A percentile compares a stretch with the other conserved stretches of the same genome.
phyloP scores from a whole-genome alignment of 768 basidiomycete species.

The Macrolepiota fuliginosa region DNA sequence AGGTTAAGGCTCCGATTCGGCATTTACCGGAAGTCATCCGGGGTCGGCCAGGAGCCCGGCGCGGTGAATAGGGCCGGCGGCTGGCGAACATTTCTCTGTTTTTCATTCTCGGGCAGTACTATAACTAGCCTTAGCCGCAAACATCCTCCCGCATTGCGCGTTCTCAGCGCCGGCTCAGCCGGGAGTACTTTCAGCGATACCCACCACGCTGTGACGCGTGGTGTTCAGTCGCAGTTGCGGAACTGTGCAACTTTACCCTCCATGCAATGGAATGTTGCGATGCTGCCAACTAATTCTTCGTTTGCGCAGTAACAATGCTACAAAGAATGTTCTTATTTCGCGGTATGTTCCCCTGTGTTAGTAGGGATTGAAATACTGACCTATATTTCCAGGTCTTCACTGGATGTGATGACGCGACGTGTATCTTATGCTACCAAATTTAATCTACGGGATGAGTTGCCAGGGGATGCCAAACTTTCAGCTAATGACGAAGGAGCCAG shows the following conservation, averaged over 20 bases:
- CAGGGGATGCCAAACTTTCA: neutral
- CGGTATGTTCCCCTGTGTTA: slow-evolving; percentile 17
- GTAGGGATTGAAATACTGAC: slow-evolving; percentile 21
- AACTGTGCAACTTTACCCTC: neutral
- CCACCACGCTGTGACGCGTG: slow-evolving; percentile 13
- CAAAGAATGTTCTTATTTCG: slow-evolving; percentile 16
- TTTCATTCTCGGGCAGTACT: neutral
- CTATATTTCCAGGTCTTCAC: slow-evolving; percentile 12
- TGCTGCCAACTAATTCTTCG: slow-evolving; percentile 57
- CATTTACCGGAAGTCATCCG: slow-evolving; percentile 15
- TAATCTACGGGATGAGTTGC: neutral
- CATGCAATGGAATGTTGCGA: slow-evolving; percentile 83
- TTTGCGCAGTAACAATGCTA: slow-evolving; percentile 35
- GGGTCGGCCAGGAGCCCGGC: neutral
- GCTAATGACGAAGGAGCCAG: neutral
- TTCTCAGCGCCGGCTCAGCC: neutral
- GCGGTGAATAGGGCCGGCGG: slow-evolving; percentile 2
- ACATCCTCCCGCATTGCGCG: neutral
- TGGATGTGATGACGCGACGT: slow-evolving; percentile 26
- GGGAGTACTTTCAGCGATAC: neutral
- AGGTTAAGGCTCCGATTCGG: slow-evolving; percentile 30
- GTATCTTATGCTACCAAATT: slow-evolving; percentile 19
- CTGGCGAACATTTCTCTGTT: slow-evolving; percentile 6
- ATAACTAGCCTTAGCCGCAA: neutral
- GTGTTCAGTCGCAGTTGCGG: slow-evolving; percentile 5